phyloP scores from a whole-genome alignment of 305 asterid genomes.

The Rubia peregrina region DNA sequence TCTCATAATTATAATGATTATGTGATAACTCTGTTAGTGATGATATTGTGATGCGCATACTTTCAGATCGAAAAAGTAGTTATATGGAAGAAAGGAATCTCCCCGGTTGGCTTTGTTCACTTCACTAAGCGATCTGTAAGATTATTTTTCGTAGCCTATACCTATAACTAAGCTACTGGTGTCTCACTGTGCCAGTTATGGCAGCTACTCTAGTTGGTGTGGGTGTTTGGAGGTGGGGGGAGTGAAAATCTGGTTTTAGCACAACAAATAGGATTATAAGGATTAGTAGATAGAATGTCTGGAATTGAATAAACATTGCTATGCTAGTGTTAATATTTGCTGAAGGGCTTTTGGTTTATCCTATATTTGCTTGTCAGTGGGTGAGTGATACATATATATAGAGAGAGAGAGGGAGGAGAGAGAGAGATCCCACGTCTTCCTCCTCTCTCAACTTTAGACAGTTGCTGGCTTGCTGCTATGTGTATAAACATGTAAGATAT shows the following conservation, averaged over 20 bases:
- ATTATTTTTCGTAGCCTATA: neutral
- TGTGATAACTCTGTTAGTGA: slow-evolving; percentile 16
- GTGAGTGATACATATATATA: too few relatives aligned
- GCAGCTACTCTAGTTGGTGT: neutral
- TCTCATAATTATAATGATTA: neutral
- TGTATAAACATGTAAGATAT: too few relatives aligned
- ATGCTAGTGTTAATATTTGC: neutral
- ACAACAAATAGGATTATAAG: neutral
- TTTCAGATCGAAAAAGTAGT: slow-evolving; percentile 82
- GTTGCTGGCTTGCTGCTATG: neutral
- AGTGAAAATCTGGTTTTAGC: neutral
- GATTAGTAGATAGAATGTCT: neutral
- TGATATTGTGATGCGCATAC: slow-evolving; percentile 19
- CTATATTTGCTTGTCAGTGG: neutral
- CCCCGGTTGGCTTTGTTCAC: slow-evolving; percentile 75
- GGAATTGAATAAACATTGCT: neutral
- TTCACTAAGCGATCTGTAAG: slow-evolving; percentile 67
- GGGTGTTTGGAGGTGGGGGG: neutral
- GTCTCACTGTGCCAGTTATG: neutral
- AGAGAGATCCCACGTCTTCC: neutral
- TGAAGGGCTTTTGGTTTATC: neutral
- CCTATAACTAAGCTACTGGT: neutral
- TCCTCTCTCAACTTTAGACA: neutral
- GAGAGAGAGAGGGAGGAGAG: neutral
- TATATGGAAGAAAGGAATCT: slow-evolving; percentile 50